These are phyloP conservation scores for Ceratocystis diversiconidia DNA, from an alignment of 2,329 filamentous ascomycete species.

Conservation along the genomic window DNA sequence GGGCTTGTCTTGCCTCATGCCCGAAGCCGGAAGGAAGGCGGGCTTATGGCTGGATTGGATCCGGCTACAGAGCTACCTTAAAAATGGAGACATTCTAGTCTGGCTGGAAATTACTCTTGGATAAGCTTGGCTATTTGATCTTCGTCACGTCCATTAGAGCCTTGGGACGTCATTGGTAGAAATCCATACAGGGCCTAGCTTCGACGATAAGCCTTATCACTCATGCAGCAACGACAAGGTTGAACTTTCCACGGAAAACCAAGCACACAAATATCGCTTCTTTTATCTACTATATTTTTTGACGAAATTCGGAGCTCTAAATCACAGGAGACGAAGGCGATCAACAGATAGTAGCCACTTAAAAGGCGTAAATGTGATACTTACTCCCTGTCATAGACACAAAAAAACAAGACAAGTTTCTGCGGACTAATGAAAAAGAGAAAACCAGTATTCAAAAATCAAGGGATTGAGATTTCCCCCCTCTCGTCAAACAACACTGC, in stretches of 20 bases:
- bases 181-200: not conserved
- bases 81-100: not conserved
- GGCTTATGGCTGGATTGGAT: not conserved
- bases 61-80: not conserved
- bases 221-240: not conserved
- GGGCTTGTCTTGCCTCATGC: slow-evolving; percentile 1
- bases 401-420: not conserved
- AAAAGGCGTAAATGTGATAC: not conserved
- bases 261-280: not conserved
- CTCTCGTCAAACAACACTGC: not conserved
- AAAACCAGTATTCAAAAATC: slow-evolving; percentile 3
- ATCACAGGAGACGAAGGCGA: not conserved
- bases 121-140: too few species aligned
- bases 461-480: not conserved
- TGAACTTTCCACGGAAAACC: slow-evolving; percentile 17
- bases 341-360: not conserved
- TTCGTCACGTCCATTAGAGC: too few species aligned
- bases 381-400: not conserved
- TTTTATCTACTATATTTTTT: not conserved
- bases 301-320: not conserved
- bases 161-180: too few species aligned
- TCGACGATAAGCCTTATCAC: slow-evolving; percentile 2
- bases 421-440: not conserved
- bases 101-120: not conserved
- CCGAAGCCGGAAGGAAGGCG: slow-evolving; percentile 6